phyloP scores from a whole-genome alignment of 495 filamentous ascomycete genomes.

The Xylaria castorea region DNA sequence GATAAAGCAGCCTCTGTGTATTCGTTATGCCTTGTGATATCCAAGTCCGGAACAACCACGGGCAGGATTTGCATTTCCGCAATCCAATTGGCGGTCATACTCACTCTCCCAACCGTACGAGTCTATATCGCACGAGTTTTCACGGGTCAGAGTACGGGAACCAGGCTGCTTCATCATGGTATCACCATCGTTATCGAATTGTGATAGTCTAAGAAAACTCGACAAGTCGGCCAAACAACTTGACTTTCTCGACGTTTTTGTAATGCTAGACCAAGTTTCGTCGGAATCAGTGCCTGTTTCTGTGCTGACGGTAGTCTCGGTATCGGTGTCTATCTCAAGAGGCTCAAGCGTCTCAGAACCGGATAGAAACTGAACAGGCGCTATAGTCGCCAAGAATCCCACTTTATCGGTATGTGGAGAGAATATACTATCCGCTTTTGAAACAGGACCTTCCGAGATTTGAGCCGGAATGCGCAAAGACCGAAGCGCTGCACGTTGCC shows the following conservation, averaged over 20 bases:
- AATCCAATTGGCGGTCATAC: constrained; percentile 42
- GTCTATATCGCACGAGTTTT: constrained; percentile 43
- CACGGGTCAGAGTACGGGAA: constrained; percentile 30
- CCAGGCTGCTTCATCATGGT: constrained; percentile 37
- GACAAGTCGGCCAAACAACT: constrained; percentile 43
- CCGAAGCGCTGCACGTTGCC: constrained; percentile 36
- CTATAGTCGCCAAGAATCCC: constrained; percentile 2
- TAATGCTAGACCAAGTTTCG: constrained; percentile 14
- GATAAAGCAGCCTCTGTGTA: not conserved
- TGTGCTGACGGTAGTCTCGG: constrained; percentile 29
- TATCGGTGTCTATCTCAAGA: constrained; percentile 46
- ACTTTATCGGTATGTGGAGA: constrained; percentile 30
- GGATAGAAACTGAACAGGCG: constrained; percentile 33
- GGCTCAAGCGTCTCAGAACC: constrained; percentile 29
- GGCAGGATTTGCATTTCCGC: constrained; percentile 17
- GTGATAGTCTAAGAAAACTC: constrained; percentile 41
- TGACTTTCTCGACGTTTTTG: constrained; percentile 17
- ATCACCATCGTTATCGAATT: constrained; percentile 33
- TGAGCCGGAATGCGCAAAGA: constrained; percentile 48
- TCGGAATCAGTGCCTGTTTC: constrained; percentile 31
- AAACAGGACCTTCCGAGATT: constrained; percentile 40
- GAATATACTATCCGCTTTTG: constrained; percentile 23
- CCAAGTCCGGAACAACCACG: not conserved
- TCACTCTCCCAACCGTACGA: constrained; percentile 59
- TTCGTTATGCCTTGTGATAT: not conserved